Conservation (phyloP, 140 eudicot genomes). For the Oenanthe javanica region DNA sequence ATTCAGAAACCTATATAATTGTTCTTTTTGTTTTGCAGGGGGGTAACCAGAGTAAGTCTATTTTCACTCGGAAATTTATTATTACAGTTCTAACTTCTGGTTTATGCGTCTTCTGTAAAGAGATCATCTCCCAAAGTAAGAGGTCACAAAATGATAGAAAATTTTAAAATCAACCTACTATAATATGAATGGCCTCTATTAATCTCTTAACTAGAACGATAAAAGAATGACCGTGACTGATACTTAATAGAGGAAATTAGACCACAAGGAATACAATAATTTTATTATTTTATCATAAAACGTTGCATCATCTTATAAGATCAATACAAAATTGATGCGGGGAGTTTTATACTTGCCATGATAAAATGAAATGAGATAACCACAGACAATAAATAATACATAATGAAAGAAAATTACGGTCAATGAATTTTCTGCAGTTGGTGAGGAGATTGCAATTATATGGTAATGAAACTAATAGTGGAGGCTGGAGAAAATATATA, state of each 20-base stretch:
- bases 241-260: not conserved
- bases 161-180: not conserved
- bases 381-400: no score
- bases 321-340: not conserved
- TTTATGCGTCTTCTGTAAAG: not conserved
- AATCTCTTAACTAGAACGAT: not conserved
- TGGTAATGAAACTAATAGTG: no score
- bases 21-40: not conserved
- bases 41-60: not conserved
- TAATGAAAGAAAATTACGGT: no score
- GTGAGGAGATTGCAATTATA: no score
- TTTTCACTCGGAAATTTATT: not conserved
- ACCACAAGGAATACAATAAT: not conserved
- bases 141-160: not conserved
- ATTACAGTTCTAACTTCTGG: not conserved
- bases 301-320: not conserved
- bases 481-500: no score
- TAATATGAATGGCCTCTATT: not conserved
- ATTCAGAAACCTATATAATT: not conserved
- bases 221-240: not conserved
- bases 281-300: not conserved
- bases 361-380: no score
- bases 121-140: not conserved
- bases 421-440: no score
- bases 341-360: no score